phyloP scores from a whole-genome alignment of 345 rosid species.

The Syzygium jambos region DNA sequence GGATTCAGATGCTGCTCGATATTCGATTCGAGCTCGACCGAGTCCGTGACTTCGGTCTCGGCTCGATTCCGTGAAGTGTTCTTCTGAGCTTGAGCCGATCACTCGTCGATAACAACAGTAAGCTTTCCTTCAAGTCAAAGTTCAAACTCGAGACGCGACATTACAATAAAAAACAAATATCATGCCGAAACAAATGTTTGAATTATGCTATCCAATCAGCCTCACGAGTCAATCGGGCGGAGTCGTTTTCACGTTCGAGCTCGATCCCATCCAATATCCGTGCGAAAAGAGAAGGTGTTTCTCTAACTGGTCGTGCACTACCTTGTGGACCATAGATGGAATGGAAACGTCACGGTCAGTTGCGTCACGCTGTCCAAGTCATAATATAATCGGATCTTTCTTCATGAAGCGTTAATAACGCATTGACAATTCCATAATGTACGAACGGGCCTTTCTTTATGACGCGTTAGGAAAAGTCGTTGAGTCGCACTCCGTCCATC shows the following conservation, averaged over 20 bases:
- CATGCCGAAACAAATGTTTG: not conserved
- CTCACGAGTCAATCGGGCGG: not conserved
- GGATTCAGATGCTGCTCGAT: not conserved
- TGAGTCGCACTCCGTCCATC: not conserved
- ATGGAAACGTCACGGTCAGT: not conserved
- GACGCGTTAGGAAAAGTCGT: not conserved
- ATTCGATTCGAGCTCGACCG: accelerated
- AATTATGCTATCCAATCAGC: accelerated
- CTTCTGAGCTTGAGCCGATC: not conserved
- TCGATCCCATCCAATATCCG: not conserved
- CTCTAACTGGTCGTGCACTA: not conserved
- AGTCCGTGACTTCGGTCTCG: not conserved
- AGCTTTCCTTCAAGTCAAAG: not conserved
- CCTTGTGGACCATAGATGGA: not conserved
- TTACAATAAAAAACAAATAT: not conserved
- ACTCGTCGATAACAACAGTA: not conserved
- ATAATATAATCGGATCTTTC: not conserved
- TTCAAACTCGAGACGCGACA: not conserved
- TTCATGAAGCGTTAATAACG: not conserved
- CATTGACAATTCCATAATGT: not conserved
- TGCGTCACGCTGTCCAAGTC: not conserved
- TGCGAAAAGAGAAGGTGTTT: not conserved
- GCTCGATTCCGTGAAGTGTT: not conserved
- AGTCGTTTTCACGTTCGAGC: not conserved
- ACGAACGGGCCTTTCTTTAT: not conserved